Evolutionary conservation across 2,329 filamentous ascomycete genomes (phyloP), one percentile per base, ranked within the genome.

Genomic region (Calonectria henricotiae): DNA sequence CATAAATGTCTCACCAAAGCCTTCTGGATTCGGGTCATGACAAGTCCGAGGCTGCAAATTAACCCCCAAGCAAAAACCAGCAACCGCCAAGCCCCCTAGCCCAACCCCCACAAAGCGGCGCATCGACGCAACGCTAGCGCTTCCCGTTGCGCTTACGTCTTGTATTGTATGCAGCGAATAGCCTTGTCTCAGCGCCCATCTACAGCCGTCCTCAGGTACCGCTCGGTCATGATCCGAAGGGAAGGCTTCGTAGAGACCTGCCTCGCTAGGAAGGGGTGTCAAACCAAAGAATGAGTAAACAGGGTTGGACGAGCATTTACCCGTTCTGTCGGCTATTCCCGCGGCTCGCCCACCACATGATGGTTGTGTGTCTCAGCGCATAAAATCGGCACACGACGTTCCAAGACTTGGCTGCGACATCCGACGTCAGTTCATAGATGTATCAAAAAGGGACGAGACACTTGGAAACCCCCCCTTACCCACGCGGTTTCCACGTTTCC

Each of bases 181-280:
- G 62, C 68, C 66, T 71, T 61, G 54, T 62, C 67, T 67, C 72
- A 73, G 63, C 65, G 69, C 72, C 75, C 74, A 74, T 71, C 65
- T 74, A 62, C 69, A 65, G 54, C 67, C 67, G 67, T 73, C 55
- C 49, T 61, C 63, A 71, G 58, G 73, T 68, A 73, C 74, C 73
- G 74, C 71, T 77, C 75, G 75, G 75, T 77, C 75, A 77, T 67
- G 70, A 76, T 74, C 75, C 75, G 75, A 77, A 71, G 65, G 61
- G 71, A 65, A 58, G 41, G 30, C 27, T 25, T 67, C 9, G 39
- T 49, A 46, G 63, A 62, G 54, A 35, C 47, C 32, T 69, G 43
- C 46, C 67, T 27, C 30, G 55, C 61, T 43, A 35, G 67, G 61
- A 62, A 69, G 64, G 63, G 51, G 62, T 60, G 62, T 35, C 30